phyloP scores from a whole-genome alignment of 2,329 filamentous ascomycete species.

The Fusarium begoniae region DNA sequence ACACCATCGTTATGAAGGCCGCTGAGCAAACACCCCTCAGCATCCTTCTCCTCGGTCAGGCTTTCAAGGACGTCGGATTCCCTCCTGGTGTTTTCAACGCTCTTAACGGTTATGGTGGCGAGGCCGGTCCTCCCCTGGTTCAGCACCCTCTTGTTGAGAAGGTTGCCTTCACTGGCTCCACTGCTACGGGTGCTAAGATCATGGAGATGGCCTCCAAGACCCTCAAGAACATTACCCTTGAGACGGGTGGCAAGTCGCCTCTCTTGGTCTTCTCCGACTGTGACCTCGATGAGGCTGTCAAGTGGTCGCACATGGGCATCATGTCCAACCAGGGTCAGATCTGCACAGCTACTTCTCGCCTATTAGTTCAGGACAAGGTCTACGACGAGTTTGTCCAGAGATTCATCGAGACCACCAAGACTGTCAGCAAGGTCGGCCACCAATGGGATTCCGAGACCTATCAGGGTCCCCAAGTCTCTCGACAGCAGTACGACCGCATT shows the following conservation, averaged over 20 bases:
- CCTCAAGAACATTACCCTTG: slow-evolving; percentile 58
- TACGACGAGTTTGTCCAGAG: slow-evolving; percentile 83
- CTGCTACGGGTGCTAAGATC: slow-evolving; percentile 73
- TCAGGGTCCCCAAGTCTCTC: slow-evolving; percentile 60
- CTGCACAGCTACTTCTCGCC: slow-evolving; percentile 78
- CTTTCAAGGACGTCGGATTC: slow-evolving; percentile 79
- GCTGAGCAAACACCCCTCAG: slow-evolving; percentile 81
- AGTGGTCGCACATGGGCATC: slow-evolving; percentile 76
- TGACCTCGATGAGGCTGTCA: slow-evolving; percentile 76
- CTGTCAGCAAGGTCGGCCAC: slow-evolving; percentile 50
- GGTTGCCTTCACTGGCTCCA: slow-evolving; percentile 81
- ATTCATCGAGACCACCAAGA: slow-evolving; percentile 77
- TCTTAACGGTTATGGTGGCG: slow-evolving; percentile 77
- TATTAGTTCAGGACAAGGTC: slow-evolving; percentile 84
- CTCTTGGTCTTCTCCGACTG: slow-evolving; percentile 81
- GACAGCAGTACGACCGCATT: slow-evolving; percentile 71
- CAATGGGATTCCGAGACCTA: slow-evolving; percentile 50
- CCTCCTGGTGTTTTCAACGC: slow-evolving; percentile 79
- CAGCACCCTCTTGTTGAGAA: slow-evolving; percentile 74
- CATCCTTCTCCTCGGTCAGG: slow-evolving; percentile 67
- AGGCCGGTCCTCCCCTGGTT: slow-evolving; percentile 71
- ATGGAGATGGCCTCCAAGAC: slow-evolving; percentile 81
- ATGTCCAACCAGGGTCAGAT: slow-evolving; percentile 70
- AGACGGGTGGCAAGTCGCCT: slow-evolving; percentile 81
- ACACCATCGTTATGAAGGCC: slow-evolving; percentile 76